Evolutionary conservation across 495 filamentous ascomycete genomes (phyloP).

Genomic region (Aspergillus sclerotioniger): DNA sequence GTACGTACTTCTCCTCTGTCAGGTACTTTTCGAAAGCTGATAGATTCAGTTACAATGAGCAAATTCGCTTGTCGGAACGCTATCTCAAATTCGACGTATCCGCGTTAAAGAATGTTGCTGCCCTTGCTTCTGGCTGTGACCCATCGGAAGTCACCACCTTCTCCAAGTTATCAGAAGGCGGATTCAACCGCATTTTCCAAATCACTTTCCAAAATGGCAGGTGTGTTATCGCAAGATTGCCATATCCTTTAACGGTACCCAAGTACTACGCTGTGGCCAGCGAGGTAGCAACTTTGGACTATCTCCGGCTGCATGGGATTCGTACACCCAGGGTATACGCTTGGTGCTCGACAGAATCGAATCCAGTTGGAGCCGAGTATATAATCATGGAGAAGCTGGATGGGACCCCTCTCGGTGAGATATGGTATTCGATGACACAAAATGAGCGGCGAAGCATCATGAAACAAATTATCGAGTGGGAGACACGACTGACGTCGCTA

Average conservation of each 20-base stretch:
- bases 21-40: background rate
- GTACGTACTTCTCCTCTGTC: conserved; percentile 5
- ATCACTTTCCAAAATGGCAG: conserved; percentile 20
- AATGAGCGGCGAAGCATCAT: conserved; percentile 28
- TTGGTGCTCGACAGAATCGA: conserved; percentile 16
- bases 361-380: conserved; percentile 29
- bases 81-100: conserved; percentile 22
- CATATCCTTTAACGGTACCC: conserved; percentile 25
- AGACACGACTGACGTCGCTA: conserved; percentile 25
- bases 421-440: conserved; percentile 22
- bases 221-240: conserved; percentile 24
- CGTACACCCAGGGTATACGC: conserved; percentile 22
- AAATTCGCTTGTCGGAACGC: conserved; percentile 19
- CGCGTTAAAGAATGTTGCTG: conserved; percentile 18
- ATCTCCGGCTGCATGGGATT: conserved; percentile 25
- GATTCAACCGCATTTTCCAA: conserved; percentile 28
- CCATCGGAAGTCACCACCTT: conserved; percentile 16
- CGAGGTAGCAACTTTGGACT: conserved; percentile 38
- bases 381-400: conserved; percentile 28
- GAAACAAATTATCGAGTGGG: conserved; percentile 28
- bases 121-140: conserved; percentile 1
- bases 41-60: conserved; percentile 19
- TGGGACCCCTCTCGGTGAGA: conserved; percentile 22
- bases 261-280: conserved; percentile 29
- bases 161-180: conserved; percentile 30